A percentile compares a stretch with the other conserved stretches of the same genome.
Evolutionary conservation across 129 eudicot genomes (phyloP).

Genomic region (Smallanthus sonchifolius): DNA sequence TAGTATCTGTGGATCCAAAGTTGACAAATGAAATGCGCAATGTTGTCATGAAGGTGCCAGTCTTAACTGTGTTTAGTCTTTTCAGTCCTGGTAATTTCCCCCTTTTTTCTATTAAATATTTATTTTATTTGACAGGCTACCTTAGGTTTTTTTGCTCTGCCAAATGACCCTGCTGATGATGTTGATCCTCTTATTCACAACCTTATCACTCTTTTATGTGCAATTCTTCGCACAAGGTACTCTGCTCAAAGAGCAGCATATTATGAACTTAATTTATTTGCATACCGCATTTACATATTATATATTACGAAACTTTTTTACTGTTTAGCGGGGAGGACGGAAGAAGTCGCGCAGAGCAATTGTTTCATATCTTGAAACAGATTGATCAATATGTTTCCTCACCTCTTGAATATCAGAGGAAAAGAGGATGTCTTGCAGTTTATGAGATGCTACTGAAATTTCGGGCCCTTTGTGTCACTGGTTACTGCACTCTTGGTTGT

Average conservation of each 20-base stretch:
- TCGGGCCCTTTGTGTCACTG: constrained; percentile 73
- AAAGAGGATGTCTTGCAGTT: constrained; percentile 88
- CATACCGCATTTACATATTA: not conserved
- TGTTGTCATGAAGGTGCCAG: constrained; percentile 77
- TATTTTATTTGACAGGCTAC: constrained; percentile 62
- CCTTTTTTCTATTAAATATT: not conserved
- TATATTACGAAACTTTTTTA: not conserved
- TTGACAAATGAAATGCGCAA: constrained; percentile 85
- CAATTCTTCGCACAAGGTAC: constrained; percentile 94
- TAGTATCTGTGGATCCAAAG: constrained; percentile 98
- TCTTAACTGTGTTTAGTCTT: constrained; percentile 6
- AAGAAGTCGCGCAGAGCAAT: constrained; percentile 96
- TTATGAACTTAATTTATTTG: not conserved
- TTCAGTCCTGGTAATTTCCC: not conserved
- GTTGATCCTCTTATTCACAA: constrained; percentile 76
- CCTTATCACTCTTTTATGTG: constrained; percentile 79
- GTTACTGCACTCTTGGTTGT: constrained; percentile 90
- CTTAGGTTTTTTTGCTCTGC: constrained; percentile 88
- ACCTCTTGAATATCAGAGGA: constrained; percentile 80
- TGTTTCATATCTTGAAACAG: constrained; percentile 81
- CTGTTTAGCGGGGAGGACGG: constrained; percentile 90
- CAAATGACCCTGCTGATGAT: constrained; percentile 83
- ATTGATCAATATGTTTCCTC: constrained; percentile 91
- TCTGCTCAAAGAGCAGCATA: not conserved
- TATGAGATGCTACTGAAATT: constrained; percentile 87